Evolutionary conservation across 331 rosid genomes (phyloP), one percentile per base, ranked within the genome.

Genomic region (Telfairia occidentalis): DNA sequence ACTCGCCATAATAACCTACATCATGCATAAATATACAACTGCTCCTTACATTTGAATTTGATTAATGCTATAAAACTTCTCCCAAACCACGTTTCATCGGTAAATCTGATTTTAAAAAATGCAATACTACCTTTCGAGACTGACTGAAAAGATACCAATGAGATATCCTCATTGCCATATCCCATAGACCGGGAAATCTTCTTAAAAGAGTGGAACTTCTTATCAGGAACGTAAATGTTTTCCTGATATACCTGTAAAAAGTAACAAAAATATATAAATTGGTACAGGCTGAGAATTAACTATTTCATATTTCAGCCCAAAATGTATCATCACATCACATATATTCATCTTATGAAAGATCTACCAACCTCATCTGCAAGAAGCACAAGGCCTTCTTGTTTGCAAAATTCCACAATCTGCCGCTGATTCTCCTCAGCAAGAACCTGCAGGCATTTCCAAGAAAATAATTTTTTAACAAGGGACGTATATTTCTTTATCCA

Each of bases 1-100:
- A 95, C 86, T 95, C 99, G 38, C 99, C 99, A 37, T 95, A 43
- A 80, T 85, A 95, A 66, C 99, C 99, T 95, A 82, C 50, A 79
- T 26, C 49, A 77, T 77, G 73, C 30, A 66, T 32, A 5, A 59
- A 77, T 64, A 65, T 58, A 64, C 11, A 34, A 26, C 9, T 42
- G 29, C 70, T 75, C 74, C 46, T 76, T 74, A 18, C 53, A 76
- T 35, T 35, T 38, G 48, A 54, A 81, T 46, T 34, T 35, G n/a
- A 18, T 12, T n/a, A 40, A 10, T 38, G 75, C 43, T 28, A 16
- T 28, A 58, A 61, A 12, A 29, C 11, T 32, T 71, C 65, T 69
- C 71, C 55, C 34, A 60, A 43, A 28, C 13, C 53, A 64, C 18
- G 34, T 34, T 43, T 10, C 24, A 54, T 46, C 7, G 57, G 63